A percentile compares a stretch with the other conserved stretches of the same genome.
Conservation (phyloP, 345 rosid genomes). For the Eucalyptus marginata region DNA sequence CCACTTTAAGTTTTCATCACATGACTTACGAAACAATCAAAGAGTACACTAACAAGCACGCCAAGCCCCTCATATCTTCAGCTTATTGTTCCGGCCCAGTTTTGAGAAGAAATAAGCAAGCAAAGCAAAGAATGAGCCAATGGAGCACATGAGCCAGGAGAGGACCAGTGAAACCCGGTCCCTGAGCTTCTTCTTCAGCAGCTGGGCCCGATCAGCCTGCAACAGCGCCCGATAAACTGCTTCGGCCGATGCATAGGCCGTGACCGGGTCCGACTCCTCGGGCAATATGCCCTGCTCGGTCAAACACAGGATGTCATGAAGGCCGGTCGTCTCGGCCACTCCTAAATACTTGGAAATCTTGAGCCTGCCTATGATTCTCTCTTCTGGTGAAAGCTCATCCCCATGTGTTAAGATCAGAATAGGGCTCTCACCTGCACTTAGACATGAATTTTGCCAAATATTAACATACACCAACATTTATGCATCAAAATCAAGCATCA, state of each 20-base stretch:
- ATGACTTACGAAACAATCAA: neutral
- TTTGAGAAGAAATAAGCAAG: neutral
- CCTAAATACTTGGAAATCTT: slow-evolving; percentile 25
- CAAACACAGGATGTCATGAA: slow-evolving; percentile 39
- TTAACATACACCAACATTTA: neutral
- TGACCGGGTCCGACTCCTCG: slow-evolving; percentile 41
- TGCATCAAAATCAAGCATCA: neutral
- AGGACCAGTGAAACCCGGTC: neutral
- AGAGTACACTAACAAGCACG: neutral
- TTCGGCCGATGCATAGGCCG: slow-evolving; percentile 24
- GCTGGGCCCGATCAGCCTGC: neutral
- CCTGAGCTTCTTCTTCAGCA: neutral
- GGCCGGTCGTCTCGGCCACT: slow-evolving; percentile 22
- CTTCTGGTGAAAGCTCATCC: slow-evolving; percentile 26
- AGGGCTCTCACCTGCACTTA: slow-evolving; percentile 33
- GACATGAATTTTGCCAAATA: neutral
- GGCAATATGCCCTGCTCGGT: slow-evolving; percentile 38
- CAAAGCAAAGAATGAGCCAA: neutral
- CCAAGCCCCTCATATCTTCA: neutral
- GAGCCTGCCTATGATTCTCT: slow-evolving; percentile 34
- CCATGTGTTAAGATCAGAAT: slow-evolving; percentile 46
- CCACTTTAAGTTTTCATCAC: neutral
- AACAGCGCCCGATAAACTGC: slow-evolving; percentile 32
- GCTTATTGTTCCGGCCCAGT: neutral
- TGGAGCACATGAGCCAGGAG: neutral